Evolutionary conservation across 2,329 filamentous ascomycete genomes (phyloP).

Genomic region (Diaporthe aspalathi): DNA sequence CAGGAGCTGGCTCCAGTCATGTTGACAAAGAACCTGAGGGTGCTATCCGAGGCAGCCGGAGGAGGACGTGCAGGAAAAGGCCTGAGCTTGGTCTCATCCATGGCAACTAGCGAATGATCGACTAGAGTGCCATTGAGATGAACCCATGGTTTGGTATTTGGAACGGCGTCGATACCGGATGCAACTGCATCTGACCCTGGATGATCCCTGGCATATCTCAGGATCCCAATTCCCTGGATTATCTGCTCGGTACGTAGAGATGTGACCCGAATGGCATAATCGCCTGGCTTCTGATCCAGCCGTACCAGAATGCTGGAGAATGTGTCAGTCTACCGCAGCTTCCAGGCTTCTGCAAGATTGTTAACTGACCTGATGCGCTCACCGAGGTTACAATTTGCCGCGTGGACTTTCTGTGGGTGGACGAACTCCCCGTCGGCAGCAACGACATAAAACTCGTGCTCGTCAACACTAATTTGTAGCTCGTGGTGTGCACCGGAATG

Average conservation of each 20-base stretch:
- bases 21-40: conserved; percentile 40
- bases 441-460: conserved; percentile 41
- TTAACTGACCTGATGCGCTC: conserved; percentile 39
- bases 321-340: background rate
- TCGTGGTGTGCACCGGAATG: conserved; percentile 40
- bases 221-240: conserved; percentile 39
- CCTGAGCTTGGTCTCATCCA: conserved; percentile 39
- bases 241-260: conserved; percentile 40
- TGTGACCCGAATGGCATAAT: conserved; percentile 39
- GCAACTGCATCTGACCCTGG: background rate
- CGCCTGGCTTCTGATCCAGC: conserved; percentile 35
- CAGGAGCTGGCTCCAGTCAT: conserved; percentile 38
- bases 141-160: conserved; percentile 39
- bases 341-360: background rate
- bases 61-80: conserved; percentile 38
- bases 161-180: conserved; percentile 8
- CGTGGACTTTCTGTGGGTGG: conserved; percentile 39
- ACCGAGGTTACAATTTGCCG: conserved; percentile 40
- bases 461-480: conserved; percentile 39
- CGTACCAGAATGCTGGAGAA: conserved; percentile 37
- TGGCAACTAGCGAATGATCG: conserved; percentile 2
- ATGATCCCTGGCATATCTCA: conserved; percentile 34
- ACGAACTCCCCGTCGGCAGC: conserved; percentile 41
- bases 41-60: conserved; percentile 35
- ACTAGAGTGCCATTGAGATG: conserved; percentile 40